Base-by-base conservation (phyloP, 257 asterid genomes). In the Solanum pinnatisectum region DNA sequence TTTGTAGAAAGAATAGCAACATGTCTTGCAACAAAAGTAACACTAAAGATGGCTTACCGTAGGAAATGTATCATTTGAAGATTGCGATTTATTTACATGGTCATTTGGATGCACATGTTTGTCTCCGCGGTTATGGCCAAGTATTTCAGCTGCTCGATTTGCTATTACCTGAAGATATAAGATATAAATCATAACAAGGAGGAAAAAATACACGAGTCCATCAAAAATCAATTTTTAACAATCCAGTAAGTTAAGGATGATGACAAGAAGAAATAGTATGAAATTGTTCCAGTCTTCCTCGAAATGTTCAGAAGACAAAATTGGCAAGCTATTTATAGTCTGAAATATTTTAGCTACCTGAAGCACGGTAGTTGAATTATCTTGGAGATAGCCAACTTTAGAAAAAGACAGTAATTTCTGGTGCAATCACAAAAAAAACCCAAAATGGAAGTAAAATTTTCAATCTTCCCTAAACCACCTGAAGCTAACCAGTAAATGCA, bases 61-160 rank as follows among this genome's bases (percentile, higher is more conserved):
- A 32, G 99, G 99, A 92, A 97, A 96, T 37, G 99, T 97, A 90
- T 97, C 99, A 87, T 97, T 97, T 68, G 99, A 97, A 91, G 99
- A 97, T 90, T 97, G 99, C 60, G 99, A 97, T 88, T 98, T 91
- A 91, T 97, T 97, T 83, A 97, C 99, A 79, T 97, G 99, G 89
- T 97, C 99, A 87, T 95, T 97, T 84, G 99, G 99, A 89, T 97
- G 99, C 88, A 97, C 99, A 86, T 90, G 86, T 92, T 97, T 97
- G 86, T 88, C 98, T 59, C 99, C 99, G 23, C 95, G 98, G 90
- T 92, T 92, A 91, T 96, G 96, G 84, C 99, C 99, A 30, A 97
- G 98, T 90, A 97, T 96, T 90, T 97, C 99, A 90, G 97, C 96
- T 49, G 99, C 99, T 92, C 99, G 94, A 87, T 97, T 97, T 79